Evolutionary conservation across 2,329 filamentous ascomycete species (phyloP).

Genomic region (Chaetomium strumarium): DNA sequence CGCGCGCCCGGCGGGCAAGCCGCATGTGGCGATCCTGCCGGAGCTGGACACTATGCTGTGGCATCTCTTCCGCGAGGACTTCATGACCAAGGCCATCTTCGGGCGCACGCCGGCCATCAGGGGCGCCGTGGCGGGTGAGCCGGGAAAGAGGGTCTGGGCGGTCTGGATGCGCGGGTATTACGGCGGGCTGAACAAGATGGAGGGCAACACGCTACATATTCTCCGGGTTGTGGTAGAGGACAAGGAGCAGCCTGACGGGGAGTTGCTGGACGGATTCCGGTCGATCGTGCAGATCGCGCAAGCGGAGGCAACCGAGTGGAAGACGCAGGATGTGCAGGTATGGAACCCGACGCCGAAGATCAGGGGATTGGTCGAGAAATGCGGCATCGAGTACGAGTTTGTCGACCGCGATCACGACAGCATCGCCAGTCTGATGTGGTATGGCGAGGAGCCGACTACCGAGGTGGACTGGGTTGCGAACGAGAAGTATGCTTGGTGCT

Average conservation of each 20-base stretch:
- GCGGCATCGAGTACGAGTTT: slow-evolving; percentile 43
- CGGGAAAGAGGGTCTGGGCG: slow-evolving; percentile 61
- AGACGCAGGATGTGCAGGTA: slow-evolving; percentile 63
- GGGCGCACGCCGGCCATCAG: slow-evolving; percentile 52
- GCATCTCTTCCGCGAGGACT: slow-evolving; percentile 78
- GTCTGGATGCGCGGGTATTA: slow-evolving; percentile 66
- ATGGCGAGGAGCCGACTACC: slow-evolving; percentile 46
- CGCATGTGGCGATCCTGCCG: slow-evolving; percentile 60
- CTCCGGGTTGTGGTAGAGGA: slow-evolving; percentile 64
- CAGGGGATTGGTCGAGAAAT: slow-evolving; percentile 39
- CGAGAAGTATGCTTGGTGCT: slow-evolving; percentile 77
- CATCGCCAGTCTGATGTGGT: slow-evolving; percentile 68
- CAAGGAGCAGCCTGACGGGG: slow-evolving; percentile 34
- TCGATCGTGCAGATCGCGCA: slow-evolving; percentile 63
- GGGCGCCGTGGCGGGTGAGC: slow-evolving; percentile 59
- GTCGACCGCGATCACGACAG: slow-evolving; percentile 58
- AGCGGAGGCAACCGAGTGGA: slow-evolving; percentile 64
- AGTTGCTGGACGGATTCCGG: slow-evolving; percentile 49
- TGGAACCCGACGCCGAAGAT: slow-evolving; percentile 71
- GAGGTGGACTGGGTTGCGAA: slow-evolving; percentile 67
- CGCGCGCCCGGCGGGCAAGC: slow-evolving; percentile 33
- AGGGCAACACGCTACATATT: slow-evolving; percentile 63
- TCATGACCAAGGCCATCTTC: slow-evolving; percentile 61
- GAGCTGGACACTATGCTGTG: slow-evolving; percentile 63
- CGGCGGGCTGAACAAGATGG: slow-evolving; percentile 44